Evolutionary conservation across 2,329 filamentous ascomycete species (phyloP), one percentile per base, ranked within the genome.

Genomic region (Diaporthe longicolla): DNA sequence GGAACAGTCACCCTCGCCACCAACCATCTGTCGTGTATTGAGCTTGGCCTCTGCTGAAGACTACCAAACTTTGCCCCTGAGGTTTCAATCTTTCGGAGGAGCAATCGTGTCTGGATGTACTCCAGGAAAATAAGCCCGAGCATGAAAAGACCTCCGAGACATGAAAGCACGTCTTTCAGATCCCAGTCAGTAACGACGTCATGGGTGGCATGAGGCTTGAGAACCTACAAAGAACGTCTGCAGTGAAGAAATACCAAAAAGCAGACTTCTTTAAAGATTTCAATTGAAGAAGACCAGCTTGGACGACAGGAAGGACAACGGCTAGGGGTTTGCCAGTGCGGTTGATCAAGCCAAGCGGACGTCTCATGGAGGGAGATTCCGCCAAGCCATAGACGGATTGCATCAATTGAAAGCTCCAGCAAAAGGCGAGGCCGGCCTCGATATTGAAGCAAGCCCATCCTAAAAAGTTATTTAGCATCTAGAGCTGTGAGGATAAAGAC

Each of bases 21-120:
- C n/a, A 75, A 72, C 45, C 70, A 75, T 10, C 70, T 71, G 17
- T 75, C 74, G 26, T 75, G 73, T 48, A 75, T 75, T 26, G 59
- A 70, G 32, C 74, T 70, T 50, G 70, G 50, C 9, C 35, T 61
- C 57, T 75, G 74, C 48, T 68, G 61, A 8, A 75, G 69, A 8
- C 72, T 59, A 4, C 74, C 74, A 32, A 75, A 75, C 40, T 74
- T 70, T 9, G 59, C 26, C 2, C 59, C 69, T 15, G 70, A 58
- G 1, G 29, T 66, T 24, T 70, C 48, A 32, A 75, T 72, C 37
- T 73, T 73, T 4, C 68, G 72, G 26, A 74, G 54, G 11, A 75
- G 68, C 19, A 65, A 26, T 15, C 72, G 61, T 17, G 74, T 74
- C 55, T 75, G 72, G 32, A 75, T 35, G 17, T 65, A 75, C 37